Evolutionary conservation across 345 rosid species (phyloP), one percentile per base, ranked within the genome.

Genomic region (Brassica rapa): DNA sequence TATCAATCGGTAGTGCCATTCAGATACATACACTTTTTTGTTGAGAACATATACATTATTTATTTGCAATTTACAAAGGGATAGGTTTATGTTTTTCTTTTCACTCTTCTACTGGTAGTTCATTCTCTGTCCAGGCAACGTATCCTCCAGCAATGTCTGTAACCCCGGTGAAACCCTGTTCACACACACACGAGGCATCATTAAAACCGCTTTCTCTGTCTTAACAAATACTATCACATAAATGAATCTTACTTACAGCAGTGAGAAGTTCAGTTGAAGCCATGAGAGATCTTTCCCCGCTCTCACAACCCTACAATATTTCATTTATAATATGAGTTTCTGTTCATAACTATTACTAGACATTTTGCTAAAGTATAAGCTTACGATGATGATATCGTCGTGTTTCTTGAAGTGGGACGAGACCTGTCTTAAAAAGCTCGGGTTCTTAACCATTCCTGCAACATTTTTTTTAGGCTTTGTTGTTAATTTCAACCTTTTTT

Each of bases 91-190:
- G 37, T 15, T 11, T 49, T 49, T n/a, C 19, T 49, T 16, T 33
- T 85, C 85, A 86, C 62, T 63, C 46, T 78, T 90, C 88, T 21
- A 87, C 84, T 10, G 97, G 97, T 30, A 94, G 95, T 27, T 87
- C 88, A 65, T 77, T 94, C 79, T 85, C 86, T 30, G 80, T 73
- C 98, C 97, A 94, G 4, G 93, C 86, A 1, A 85, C 86, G 49
- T 79, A 91, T 60, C 97, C 97, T 19, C 95, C 97, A 32, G 95
- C 93, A 30, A 94, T 83, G 75, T 94, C 93, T 1, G 89, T 85
- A 2, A 92, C 46, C 1, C 76, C 85, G 0, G 83, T 82, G 81
- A 86, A 92, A 5, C 97, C 98, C 98, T 94, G 90, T 62, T 8
- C 12, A 49, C 16, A 49, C 16, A 81, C 0, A 24, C 7, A 25